Base-by-base conservation (phyloP, 345 rosid genomes). In the Acer saccharum region DNA sequence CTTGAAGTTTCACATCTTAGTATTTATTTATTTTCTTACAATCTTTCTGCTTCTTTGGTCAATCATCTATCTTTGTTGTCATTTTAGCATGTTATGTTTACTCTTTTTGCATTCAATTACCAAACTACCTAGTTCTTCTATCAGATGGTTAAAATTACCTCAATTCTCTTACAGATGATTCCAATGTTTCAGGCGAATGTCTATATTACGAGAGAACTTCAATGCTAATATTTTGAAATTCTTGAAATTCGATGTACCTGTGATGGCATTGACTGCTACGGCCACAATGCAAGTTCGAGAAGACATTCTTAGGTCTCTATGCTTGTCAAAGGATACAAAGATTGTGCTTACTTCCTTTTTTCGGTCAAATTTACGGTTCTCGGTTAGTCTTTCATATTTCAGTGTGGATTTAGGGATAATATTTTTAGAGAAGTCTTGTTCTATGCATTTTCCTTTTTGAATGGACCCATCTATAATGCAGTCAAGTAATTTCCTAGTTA, bases 261-360 rank as follows among this genome's bases (percentile, higher is more conserved):
- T 94, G 75, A 94, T 94, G 98, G 97, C 95, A 70, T 85, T 94
- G 90, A 94, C 98, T 69, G 98, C 98, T 73, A 94, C 98, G 18
- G 98, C 98, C 77, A 93, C 97, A 29, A 54, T 71, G 84, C 89
- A 71, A 65, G 98, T 93, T 77, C 92, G 80, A 65, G 89, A 88
- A 84, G 98, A 93, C 83, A 89, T 94, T 79, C 82, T 90, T 77
- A 79, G 87, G 73, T 90, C 95, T 17, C 86, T 94, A 75, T 75
- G 81, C 83, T 82, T 93, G 92, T 86, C 94, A 67, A 89, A 84
- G 82, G 87, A 88, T 75, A 90, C 93, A 81, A 91, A 90, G 81
- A 81, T 84, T 71, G 97, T 94, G 76, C 87, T 90, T 46, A 91
- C 98, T 77, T 90, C 98, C 69, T 93, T 93, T 72, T 93, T 91